phyloP scores from a whole-genome alignment of 805 yeast species.

The Saccharomycopsis malanga region DNA sequence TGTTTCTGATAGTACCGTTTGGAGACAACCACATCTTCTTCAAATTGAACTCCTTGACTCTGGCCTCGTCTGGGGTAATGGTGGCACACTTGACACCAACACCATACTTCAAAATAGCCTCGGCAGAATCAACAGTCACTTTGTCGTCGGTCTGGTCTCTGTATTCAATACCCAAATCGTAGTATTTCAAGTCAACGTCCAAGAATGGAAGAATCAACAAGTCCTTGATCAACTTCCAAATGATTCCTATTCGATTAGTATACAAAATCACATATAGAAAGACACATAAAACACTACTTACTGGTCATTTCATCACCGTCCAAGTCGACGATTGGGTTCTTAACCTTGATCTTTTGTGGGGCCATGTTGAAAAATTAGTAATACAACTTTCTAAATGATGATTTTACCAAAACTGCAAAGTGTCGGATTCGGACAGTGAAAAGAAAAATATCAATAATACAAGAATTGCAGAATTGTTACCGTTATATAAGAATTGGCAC shows the following conservation, averaged over 20 bases:
- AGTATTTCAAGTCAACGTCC: conserved; percentile 83
- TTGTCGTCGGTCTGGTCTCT: conserved; percentile 84
- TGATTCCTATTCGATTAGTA: conserved; percentile 44
- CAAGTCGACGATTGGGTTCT: conserved; percentile 89
- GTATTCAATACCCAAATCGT: conserved; percentile 80
- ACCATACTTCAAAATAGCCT: conserved; percentile 79
- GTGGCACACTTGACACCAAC: conserved; percentile 98
- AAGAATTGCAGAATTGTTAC: too few relatives aligned
- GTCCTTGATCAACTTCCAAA: conserved; percentile 87
- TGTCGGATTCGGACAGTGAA: too few relatives aligned
- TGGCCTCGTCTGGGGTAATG: conserved; percentile 95
- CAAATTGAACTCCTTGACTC: conserved; percentile 83
- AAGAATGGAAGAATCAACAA: conserved; percentile 79
- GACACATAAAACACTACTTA: background rate
- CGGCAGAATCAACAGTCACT: conserved; percentile 84
- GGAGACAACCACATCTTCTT: conserved; percentile 98
- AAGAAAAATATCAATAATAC: too few relatives aligned
- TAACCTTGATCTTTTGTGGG: conserved; percentile 58
- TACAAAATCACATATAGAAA: background rate
- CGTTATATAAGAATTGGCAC: too few relatives aligned
- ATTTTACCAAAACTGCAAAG: too few relatives aligned
- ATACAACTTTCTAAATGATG: too few relatives aligned
- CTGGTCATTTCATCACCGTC: conserved; percentile 96
- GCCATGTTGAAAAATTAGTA: background rate
- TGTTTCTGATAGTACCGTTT: conserved; percentile 93